Conservation (phyloP, 768 basidiomycete genomes). For the Mycena kentingensis region DNA sequence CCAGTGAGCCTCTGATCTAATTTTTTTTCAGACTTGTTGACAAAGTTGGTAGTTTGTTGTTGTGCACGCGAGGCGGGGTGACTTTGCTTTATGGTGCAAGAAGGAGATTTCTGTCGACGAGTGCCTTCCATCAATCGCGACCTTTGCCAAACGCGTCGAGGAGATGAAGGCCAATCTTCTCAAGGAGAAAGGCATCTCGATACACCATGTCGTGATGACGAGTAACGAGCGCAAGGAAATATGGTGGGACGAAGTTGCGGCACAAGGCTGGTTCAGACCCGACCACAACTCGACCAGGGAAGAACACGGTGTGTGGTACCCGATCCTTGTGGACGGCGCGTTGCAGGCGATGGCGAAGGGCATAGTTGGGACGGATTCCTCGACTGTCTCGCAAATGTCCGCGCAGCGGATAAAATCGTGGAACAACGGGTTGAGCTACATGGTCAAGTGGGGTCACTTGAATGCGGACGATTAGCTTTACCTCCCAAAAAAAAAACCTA, state of each 20-base stretch:
- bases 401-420: constrained; percentile 46
- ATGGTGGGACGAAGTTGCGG: constrained; percentile 8
- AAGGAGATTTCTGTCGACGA: not conserved
- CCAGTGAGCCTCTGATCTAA: not conserved
- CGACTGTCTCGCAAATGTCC: constrained; percentile 49
- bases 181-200: constrained; percentile 23
- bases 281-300: constrained; percentile 30
- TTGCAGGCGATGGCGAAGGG: constrained; percentile 48
- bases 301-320: constrained; percentile 32
- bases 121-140: not conserved
- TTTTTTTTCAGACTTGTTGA: not conserved
- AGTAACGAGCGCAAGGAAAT: constrained; percentile 17
- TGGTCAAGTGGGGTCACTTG: constrained; percentile 36
- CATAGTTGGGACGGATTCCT: constrained; percentile 48
- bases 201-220: constrained; percentile 36
- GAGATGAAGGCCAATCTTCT: constrained; percentile 26
- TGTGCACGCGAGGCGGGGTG: not conserved
- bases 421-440: constrained; percentile 40
- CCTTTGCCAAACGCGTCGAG: no score
- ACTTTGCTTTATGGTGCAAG: not conserved
- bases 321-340: constrained; percentile 46
- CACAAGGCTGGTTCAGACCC: constrained; percentile 32
- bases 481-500: constrained; percentile 20
- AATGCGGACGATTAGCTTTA: constrained; percentile 34
- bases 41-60: not conserved